A percentile compares a stretch with the other conserved stretches of the same genome.
Evolutionary conservation across 2,329 filamentous ascomycete genomes (phyloP).

Genomic region (Fusarium sarcochroum): DNA sequence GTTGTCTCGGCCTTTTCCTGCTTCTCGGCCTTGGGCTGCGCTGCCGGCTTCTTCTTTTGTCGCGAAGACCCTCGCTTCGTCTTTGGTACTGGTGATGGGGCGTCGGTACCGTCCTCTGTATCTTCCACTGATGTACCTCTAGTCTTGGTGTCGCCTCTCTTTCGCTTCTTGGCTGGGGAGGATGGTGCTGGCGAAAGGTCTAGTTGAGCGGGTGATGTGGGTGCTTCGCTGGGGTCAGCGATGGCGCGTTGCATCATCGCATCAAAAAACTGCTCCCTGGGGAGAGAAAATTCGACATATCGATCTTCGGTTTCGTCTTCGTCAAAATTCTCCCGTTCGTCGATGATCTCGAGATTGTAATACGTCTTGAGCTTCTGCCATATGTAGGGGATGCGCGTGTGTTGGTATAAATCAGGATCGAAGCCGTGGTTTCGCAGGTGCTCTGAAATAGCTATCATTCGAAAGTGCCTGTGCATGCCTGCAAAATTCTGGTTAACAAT

Average conservation of each 20-base stretch:
- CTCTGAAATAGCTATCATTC: constrained; percentile 88
- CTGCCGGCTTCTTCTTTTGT: constrained; percentile 61
- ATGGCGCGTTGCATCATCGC: constrained; percentile 62
- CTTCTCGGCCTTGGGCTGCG: constrained; percentile 58
- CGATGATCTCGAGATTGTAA: constrained; percentile 88
- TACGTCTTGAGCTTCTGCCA: constrained; percentile 88
- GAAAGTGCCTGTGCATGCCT: constrained; percentile 96
- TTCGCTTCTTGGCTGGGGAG: constrained; percentile 60
- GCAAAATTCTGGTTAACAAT: constrained; percentile 24
- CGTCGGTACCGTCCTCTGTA: constrained; percentile 62
- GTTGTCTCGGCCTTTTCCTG: constrained; percentile 54
- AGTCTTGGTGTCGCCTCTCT: constrained; percentile 58
- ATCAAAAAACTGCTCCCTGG: constrained; percentile 61
- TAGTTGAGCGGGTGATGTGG: constrained; percentile 62
- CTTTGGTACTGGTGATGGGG: constrained; percentile 54
- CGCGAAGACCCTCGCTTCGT: constrained; percentile 59
- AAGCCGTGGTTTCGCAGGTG: constrained; percentile 85
- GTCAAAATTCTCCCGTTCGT: constrained; percentile 83
- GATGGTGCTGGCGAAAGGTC: constrained; percentile 56
- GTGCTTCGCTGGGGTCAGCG: constrained; percentile 63
- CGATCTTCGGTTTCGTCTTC: constrained; percentile 71
- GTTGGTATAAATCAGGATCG: constrained; percentile 76
- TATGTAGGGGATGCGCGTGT: constrained; percentile 91
- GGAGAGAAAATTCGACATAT: constrained; percentile 77
- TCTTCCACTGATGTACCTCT: constrained; percentile 63